Evolutionary conservation across 2,329 filamentous ascomycete species (phyloP).

Genomic region (Penicillium brevicompactum): DNA sequence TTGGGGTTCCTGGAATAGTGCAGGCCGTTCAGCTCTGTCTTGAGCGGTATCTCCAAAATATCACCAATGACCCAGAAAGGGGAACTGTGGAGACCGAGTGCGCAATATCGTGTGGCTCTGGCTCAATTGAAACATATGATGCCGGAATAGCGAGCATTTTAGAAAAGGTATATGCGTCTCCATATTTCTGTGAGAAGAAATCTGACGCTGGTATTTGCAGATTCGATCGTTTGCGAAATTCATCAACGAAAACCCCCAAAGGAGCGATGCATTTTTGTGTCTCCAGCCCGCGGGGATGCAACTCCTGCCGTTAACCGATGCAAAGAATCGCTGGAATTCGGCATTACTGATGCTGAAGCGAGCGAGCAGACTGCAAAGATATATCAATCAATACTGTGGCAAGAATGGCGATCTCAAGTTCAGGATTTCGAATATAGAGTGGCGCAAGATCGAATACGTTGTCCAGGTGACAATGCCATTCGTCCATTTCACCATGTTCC

Average conservation of each 20-base stretch:
- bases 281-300: not conserved
- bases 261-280: slow-evolving; percentile 5
- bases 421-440: not conserved
- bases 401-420: not conserved
- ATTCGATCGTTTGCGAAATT: slow-evolving; percentile 11
- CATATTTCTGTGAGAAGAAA: not conserved
- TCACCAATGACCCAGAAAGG: not conserved
- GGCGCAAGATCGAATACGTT: slow-evolving; percentile 2
- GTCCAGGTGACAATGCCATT: not conserved
- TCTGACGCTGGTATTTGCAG: slow-evolving; percentile 2
- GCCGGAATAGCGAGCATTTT: not conserved
- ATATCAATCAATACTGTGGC: not conserved
- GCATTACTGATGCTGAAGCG: not conserved
- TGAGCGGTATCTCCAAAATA: not conserved
- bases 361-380: not conserved
- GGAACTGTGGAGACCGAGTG: no score
- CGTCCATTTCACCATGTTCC: not conserved
- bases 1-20: not conserved
- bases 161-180: not conserved
- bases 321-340: not conserved
- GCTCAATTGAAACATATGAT: not conserved
- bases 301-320: slow-evolving; percentile 1
- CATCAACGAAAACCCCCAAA: slow-evolving; percentile 2
- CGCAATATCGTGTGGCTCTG: no score
- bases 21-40: not conserved